Conservation (phyloP, 2,329 filamentous ascomycete species). For the Alternaria hordeiaustralica region DNA sequence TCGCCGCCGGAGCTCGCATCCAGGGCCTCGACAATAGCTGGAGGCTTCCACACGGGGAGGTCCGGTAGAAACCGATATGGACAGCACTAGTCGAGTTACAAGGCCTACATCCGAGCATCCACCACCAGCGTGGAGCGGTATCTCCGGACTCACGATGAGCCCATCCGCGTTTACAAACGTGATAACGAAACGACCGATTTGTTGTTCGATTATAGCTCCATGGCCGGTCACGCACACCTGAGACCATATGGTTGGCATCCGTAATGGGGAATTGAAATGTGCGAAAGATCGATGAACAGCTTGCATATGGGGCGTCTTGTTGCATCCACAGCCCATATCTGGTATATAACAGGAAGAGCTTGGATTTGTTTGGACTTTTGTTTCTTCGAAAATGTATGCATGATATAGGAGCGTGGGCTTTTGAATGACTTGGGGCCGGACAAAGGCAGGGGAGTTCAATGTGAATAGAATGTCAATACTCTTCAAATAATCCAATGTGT, state of each 20-base stretch:
- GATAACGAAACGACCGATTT: neutral
- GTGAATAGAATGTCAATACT: neutral
- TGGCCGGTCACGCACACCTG: neutral
- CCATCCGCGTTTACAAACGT: neutral
- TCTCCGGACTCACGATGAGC: neutral
- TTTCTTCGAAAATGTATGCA: neutral
- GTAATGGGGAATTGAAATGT: neutral
- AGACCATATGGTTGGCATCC: neutral
- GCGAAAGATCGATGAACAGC: neutral
- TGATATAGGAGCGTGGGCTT: neutral
- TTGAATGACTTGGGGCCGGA: neutral
- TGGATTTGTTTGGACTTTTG: neutral
- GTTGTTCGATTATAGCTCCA: neutral
- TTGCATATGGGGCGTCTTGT: slow-evolving; percentile 1
- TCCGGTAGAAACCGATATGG: neutral
- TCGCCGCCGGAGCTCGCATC: neutral
- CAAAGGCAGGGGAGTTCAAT: neutral
- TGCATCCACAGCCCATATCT: neutral
- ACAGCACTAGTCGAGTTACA: neutral
- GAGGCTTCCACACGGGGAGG: neutral
- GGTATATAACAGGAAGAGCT: neutral
- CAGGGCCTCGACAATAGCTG: neutral
- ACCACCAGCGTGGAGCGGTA: neutral
- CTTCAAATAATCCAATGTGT: neutral
- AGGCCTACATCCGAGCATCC: neutral